These are phyloP conservation scores for Lachancea meyersii DNA, from an alignment of 805 yeast genomes.

Conservation along the genomic window DNA sequence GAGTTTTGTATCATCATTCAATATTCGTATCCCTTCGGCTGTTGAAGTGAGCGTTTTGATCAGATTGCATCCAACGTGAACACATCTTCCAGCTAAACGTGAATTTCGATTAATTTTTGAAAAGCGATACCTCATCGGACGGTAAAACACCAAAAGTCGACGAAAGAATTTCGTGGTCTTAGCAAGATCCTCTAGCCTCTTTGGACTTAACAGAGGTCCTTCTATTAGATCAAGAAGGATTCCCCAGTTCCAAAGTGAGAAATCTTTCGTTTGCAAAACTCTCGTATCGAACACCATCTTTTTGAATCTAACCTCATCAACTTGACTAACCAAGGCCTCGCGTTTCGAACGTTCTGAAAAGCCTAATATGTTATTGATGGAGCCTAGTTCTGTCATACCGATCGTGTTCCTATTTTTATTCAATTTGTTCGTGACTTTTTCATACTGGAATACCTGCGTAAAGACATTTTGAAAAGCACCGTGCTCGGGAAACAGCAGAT, in stretches of 20 bases:
- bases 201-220: constrained; percentile 75
- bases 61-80: constrained; percentile 70
- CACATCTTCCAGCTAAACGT: constrained; percentile 48
- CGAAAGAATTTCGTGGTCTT: constrained; percentile 81
- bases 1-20: constrained; percentile 61
- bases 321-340: constrained; percentile 23
- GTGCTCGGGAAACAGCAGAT: constrained; percentile 3
- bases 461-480: constrained; percentile 7
- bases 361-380: constrained; percentile 18
- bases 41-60: constrained; percentile 57
- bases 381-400: constrained; percentile 30
- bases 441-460: constrained; percentile 40
- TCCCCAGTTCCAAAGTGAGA: constrained; percentile 83
- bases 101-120: constrained; percentile 44
- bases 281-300: constrained; percentile 59
- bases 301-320: constrained; percentile 65
- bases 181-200: constrained; percentile 67
- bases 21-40: constrained; percentile 59
- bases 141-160: constrained; percentile 73
- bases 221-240: constrained; percentile 62
- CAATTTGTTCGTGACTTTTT: constrained; percentile 37
- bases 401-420: constrained; percentile 35
- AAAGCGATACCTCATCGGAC: constrained; percentile 88
- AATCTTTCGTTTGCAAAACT: constrained; percentile 73
- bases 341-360: constrained; percentile 23